phyloP scores from a whole-genome alignment of 805 yeast genomes.

The Candida sithepensis region DNA sequence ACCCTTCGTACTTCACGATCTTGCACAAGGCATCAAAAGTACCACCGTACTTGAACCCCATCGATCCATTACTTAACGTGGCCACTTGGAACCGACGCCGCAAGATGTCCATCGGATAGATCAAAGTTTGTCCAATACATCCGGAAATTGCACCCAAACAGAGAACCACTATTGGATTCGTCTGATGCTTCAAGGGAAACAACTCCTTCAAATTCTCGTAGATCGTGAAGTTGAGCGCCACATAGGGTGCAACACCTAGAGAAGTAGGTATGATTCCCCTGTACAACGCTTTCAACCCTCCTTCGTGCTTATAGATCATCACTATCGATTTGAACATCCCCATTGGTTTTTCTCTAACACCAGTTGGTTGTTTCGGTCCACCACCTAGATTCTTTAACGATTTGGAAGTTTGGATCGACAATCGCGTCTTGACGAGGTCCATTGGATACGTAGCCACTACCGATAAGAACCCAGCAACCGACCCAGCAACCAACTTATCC shows the following conservation, averaged over 20 bases:
- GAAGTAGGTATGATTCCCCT: conserved; percentile 90
- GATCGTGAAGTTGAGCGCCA: conserved; percentile 85
- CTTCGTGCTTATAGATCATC: conserved; percentile 69
- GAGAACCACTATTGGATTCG: conserved; percentile 50
- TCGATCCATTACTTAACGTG: conserved; percentile 68
- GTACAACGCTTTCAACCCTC: conserved; percentile 75
- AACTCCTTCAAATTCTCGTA: conserved; percentile 76
- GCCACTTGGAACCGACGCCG: conserved; percentile 90
- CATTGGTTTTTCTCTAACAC: conserved; percentile 45
- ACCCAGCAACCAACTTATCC: conserved; percentile 73
- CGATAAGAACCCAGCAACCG: conserved; percentile 73
- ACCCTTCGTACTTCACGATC: conserved; percentile 73
- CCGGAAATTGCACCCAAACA: conserved; percentile 83
- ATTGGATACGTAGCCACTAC: conserved; percentile 87
- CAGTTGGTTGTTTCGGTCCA: not conserved
- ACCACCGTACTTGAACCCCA: conserved; percentile 79
- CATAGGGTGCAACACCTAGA: conserved; percentile 94
- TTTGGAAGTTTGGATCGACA: conserved; percentile 83
- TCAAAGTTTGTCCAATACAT: conserved; percentile 83
- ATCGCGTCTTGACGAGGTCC: conserved; percentile 85
- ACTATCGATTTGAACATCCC: conserved; percentile 59
- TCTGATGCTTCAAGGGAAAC: conserved; percentile 29
- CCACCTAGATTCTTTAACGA: conserved; percentile 40
- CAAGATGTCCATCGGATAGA: conserved; percentile 87
- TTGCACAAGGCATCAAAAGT: conserved; percentile 69